phyloP scores from a whole-genome alignment of 495 filamentous ascomycete genomes.

The Neurospora sublineolata region DNA sequence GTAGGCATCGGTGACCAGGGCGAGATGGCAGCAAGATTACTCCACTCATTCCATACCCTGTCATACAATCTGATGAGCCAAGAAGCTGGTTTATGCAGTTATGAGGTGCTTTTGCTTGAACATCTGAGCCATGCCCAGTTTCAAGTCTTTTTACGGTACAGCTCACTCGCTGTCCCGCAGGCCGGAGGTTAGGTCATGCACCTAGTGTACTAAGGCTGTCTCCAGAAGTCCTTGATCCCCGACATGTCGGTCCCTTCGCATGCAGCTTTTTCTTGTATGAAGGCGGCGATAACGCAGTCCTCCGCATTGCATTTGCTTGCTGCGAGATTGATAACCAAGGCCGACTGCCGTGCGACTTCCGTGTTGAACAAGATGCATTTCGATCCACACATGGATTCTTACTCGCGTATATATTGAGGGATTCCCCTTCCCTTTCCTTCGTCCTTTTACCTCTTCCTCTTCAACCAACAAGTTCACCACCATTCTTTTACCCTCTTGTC shows the following conservation, averaged over 20 bases:
- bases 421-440: no score
- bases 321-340: neutral
- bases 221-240: neutral
- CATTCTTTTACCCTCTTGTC: no score
- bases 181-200: neutral
- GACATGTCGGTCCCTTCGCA: neutral
- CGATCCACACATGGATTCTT: no score
- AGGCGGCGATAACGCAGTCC: neutral
- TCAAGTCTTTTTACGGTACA: neutral
- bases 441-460: no score
- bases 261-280: neutral
- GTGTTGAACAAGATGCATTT: no score
- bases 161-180: neutral
- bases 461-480: no score
- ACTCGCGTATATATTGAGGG: no score
- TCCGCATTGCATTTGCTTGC: neutral
- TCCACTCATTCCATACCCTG: neutral
- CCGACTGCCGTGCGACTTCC: neutral
- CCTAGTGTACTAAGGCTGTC: neutral
- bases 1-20: neutral
- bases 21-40: neutral
- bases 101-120: no score
- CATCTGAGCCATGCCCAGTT: neutral
- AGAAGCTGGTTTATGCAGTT: neutral
- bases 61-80: no score